These are phyloP conservation scores for Sugiyamaella boreocaroliniensis DNA, from an alignment of 805 yeast genomes.

Conservation along the genomic window DNA sequence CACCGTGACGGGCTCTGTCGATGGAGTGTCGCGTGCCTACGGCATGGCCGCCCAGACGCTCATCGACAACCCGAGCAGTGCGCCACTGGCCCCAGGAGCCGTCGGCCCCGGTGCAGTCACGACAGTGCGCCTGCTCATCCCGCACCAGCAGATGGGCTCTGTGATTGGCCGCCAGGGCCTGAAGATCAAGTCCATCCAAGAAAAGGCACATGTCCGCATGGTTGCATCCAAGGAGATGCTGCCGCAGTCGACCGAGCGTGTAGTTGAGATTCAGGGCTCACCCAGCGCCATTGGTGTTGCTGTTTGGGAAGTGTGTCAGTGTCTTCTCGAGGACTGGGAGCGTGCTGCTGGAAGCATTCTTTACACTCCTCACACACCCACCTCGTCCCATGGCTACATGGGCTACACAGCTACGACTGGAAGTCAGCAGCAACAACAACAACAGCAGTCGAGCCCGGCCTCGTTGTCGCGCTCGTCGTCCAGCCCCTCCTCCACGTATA, in stretches of 20 bases:
- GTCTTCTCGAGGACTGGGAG: conserved; percentile 68
- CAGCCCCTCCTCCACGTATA: background rate
- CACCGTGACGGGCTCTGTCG: conserved; percentile 68
- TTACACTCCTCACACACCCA: conserved; percentile 31
- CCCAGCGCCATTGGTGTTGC: conserved; percentile 56
- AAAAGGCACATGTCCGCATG: conserved; percentile 61
- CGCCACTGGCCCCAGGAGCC: conserved; percentile 24
- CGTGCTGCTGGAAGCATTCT: conserved; percentile 56
- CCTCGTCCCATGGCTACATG: background rate
- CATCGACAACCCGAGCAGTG: conserved; percentile 33
- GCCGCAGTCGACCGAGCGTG: conserved; percentile 74
- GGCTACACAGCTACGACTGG: background rate
- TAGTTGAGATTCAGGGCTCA: conserved; percentile 80
- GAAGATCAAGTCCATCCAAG: conserved; percentile 73
- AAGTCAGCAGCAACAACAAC: background rate
- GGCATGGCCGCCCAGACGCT: conserved; percentile 64
- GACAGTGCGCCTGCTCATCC: conserved; percentile 62
- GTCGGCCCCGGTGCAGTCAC: conserved; percentile 43
- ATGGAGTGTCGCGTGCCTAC: conserved; percentile 61
- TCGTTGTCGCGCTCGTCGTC: background rate
- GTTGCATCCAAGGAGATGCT: conserved; percentile 81
- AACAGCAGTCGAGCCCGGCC: background rate
- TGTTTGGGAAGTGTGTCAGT: conserved; percentile 53
- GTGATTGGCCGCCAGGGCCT: conserved; percentile 79
- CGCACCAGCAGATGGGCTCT: conserved; percentile 83